A percentile compares a stretch with the other conserved stretches of the same genome.
Evolutionary conservation across 2,329 filamentous ascomycete species (phyloP).

Genomic region (Fusarium coffeatum): DNA sequence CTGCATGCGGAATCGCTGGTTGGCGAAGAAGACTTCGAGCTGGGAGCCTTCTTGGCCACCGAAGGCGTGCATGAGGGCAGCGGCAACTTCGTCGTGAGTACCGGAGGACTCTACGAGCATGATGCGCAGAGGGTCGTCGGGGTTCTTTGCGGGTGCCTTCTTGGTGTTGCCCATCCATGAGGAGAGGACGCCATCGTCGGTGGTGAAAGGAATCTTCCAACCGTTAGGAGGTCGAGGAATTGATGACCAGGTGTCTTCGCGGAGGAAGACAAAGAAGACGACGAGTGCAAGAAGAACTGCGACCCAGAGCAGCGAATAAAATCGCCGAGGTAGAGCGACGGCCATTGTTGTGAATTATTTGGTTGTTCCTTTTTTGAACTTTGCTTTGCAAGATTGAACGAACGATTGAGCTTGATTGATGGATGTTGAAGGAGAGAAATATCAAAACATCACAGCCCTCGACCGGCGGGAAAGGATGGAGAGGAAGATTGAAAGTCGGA

Average conservation of each 20-base stretch:
- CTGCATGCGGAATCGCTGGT: conserved; percentile 45
- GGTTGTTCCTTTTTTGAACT: neutral
- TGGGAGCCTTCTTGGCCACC: conserved; percentile 38
- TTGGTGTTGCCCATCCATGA: conserved; percentile 31
- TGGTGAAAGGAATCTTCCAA: conserved; percentile 44
- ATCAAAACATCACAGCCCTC: conserved; percentile 30
- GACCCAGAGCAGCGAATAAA: conserved; percentile 40
- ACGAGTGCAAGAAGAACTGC: conserved; percentile 31
- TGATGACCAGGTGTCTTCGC: conserved; percentile 40
- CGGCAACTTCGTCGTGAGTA: conserved; percentile 46
- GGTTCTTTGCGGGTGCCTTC: conserved; percentile 18
- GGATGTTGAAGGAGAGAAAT: conserved; percentile 24
- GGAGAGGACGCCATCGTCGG: conserved; percentile 41
- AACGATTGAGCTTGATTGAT: conserved; percentile 11
- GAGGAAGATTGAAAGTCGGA: neutral
- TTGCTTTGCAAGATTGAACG: conserved; percentile 1
- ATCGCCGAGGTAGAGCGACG: conserved; percentile 38
- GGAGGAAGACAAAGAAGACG: conserved; percentile 36
- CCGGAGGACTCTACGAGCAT: conserved; percentile 45
- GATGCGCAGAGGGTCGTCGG: conserved; percentile 38
- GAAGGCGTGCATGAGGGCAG: conserved; percentile 45
- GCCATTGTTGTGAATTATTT: conserved; percentile 24
- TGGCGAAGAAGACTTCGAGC: conserved; percentile 38
- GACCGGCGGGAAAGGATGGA: conserved; percentile 26
- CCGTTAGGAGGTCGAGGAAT: conserved; percentile 32